Base-by-base conservation (phyloP, 257 asterid genomes). In the Linderniella brevidens region DNA sequence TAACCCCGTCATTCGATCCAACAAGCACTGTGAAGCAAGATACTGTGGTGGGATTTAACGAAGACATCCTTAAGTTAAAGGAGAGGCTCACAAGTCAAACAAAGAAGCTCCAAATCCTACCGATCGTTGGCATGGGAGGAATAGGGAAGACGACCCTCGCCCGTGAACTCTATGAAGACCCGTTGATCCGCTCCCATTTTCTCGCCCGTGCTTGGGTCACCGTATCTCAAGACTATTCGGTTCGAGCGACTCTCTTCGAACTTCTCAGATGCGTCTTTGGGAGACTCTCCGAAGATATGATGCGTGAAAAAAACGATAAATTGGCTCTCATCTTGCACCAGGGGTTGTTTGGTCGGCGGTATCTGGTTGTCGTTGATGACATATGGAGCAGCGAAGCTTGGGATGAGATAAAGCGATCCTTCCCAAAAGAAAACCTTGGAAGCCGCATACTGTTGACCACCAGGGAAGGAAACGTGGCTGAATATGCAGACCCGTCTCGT, bases 41-140 rank as follows among this genome's bases (percentile, higher is more conserved):
- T 37, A n/a, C 19, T 39, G 47, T 48, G 11, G 55, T 47, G 55
- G 55, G 61, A 32, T 13, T 56, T 20, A 41, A 39, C 8, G 49
- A 56, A 3, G 49, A 56, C 32, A 6, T 38, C 20, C 3, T 47
- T 2, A 11, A 48, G 17, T 13, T 56, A 32, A 37, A 56, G 47
- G 55, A 39, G 0, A 17, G 55, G 14, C 48, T 56, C 10, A 47
- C 48, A 11, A 36, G 54, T 0, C 1, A 11, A 1, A 14, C 25
- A 20, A 11, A 7, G 20, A 20, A 48, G 8, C 54, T 46, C 14
- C 35, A 56, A 48, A 10, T 56, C 54, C 40, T 56, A 20, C 49
- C 61, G 0, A 56, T 48, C 3, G 41, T 42, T 3, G 61, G 61
- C 12, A 48, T 48, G 55, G 45, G 2, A 2, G 32, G 32, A 6